phyloP scores from a whole-genome alignment of 805 yeast species.

The Saccharomycopsis fermentans region DNA sequence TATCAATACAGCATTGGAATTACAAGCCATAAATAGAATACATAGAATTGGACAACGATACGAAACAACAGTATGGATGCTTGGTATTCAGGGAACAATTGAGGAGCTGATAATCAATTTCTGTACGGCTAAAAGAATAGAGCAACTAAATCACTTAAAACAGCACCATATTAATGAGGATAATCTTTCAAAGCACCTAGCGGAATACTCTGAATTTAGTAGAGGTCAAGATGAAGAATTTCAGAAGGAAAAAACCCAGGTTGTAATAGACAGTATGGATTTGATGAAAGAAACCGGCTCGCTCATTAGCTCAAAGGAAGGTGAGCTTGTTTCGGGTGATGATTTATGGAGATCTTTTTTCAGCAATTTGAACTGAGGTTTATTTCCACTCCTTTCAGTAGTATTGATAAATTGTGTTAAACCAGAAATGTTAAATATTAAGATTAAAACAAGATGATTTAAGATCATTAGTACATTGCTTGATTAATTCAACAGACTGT shows the following conservation, averaged over 20 bases:
- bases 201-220: constrained; percentile 7
- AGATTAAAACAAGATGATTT: no score
- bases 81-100: constrained; percentile 71
- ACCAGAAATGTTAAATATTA: no score
- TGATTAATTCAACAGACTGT: no score
- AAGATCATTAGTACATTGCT: no score
- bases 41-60: constrained; percentile 85
- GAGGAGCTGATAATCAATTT: constrained; percentile 79
- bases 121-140: constrained; percentile 51
- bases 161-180: constrained; percentile 16
- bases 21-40: constrained; percentile 86
- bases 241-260: constrained; percentile 20
- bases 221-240: constrained; percentile 20
- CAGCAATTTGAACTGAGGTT: no score
- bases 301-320: constrained; percentile 40
- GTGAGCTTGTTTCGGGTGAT: constrained; percentile 47
- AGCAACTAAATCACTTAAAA: constrained; percentile 27
- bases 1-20: constrained; percentile 74
- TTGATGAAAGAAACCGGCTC: constrained; percentile 41
- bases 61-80: constrained; percentile 87
- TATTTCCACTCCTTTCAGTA: no score
- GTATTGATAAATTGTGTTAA: no score
- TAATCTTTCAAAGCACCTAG: constrained; percentile 9
- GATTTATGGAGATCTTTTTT: constrained; percentile 61
- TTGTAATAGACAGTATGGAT: constrained; percentile 45